These are phyloP conservation scores for Flammula alnicola DNA, from an alignment of 1,284 basidiomycete genomes.

Conservation along the genomic window DNA sequence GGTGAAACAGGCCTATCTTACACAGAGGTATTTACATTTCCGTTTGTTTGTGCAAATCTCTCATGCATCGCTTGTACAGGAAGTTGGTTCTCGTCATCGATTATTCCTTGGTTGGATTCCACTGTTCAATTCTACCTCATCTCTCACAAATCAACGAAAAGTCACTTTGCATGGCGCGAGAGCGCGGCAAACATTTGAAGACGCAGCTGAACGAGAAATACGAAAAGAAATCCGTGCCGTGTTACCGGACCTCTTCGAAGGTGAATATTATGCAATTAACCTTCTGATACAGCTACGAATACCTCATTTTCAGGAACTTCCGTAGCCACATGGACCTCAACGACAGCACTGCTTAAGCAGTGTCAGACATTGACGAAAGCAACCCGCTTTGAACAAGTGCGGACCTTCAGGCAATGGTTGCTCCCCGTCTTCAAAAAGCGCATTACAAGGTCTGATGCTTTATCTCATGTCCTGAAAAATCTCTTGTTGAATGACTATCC, in stretches of 20 bases:
- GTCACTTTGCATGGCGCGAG: conserved; percentile 69
- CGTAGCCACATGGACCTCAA: conserved; percentile 35
- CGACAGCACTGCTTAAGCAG: conserved; percentile 43
- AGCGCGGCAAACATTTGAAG: conserved; percentile 69
- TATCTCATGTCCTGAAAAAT: background rate
- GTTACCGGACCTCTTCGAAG: conserved; percentile 70
- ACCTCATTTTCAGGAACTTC: conserved; percentile 33
- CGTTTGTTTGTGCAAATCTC: conserved; percentile 6
- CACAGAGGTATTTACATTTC: conserved; percentile 48
- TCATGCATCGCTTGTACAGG: conserved; percentile 33
- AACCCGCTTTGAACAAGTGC: conserved; percentile 71
- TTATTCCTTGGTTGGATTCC: conserved; percentile 73
- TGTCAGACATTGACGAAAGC: conserved; percentile 55
- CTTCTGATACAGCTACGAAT: background rate
- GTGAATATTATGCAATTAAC: conserved; percentile 36
- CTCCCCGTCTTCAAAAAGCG: conserved; percentile 64
- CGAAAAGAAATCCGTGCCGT: conserved; percentile 67
- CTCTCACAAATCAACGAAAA: conserved; percentile 69
- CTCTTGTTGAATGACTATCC: conserved; percentile 5
- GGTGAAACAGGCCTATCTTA: conserved; percentile 68
- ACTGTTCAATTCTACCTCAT: conserved; percentile 56
- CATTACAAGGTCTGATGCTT: conserved; percentile 46
- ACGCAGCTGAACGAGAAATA: conserved; percentile 66
- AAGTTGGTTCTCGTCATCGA: conserved; percentile 61
- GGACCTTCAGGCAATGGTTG: conserved; percentile 70